Evolutionary conservation across 73 alveolate genomes (phyloP), one percentile per base, ranked within the genome.

Genomic region (Tetrahymena elliotti): DNA sequence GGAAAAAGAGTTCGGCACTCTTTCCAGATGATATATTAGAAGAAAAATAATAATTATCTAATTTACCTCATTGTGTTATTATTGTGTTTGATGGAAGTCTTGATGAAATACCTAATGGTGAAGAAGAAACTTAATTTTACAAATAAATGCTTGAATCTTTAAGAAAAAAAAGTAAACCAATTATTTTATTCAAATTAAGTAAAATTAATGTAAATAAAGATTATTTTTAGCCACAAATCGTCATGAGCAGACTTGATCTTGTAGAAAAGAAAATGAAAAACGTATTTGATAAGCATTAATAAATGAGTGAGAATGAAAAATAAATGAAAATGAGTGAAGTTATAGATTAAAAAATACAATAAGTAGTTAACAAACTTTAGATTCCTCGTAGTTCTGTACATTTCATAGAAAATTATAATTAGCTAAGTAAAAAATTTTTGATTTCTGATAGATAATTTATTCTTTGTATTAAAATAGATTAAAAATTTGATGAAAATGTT

Each of bases 51-150:
- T 68, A n/a, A 7, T 27, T 68, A 8, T 6, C 16, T 18, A 84
- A 31, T 41, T 52, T 84, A 2, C 96, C 96, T 22, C 53, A 84
- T 52, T 88, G 93, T 16, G 95, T 94, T 33, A 40, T 94, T 15
- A 40, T 94, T 16, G 96, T 94, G 4, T 94, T 94, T 88, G 96
- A 94, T 88, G 96, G 96, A 18, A 94, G 96, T 84, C 92, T 94
- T 33, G 96, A 94, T 94, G 53, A 92, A 38, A 93, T 94, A 18
- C 96, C 96, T 38, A 94, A 94, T 84, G 96, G 96, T 10, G 52
- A 94, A 52, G 96, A 94, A 39, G 96, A 94, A 53, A 92, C 41
- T 15, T 54, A 94, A 92, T 94, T 94, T 52, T 94, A 88, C 47
- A 68, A 38, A 52, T 39, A 94, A 52, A 88, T 94, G 84, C 37